These are phyloP conservation scores for Proliferodiscus dingleyae DNA, from an alignment of 2,329 filamentous ascomycete genomes.

Conservation along the genomic window DNA sequence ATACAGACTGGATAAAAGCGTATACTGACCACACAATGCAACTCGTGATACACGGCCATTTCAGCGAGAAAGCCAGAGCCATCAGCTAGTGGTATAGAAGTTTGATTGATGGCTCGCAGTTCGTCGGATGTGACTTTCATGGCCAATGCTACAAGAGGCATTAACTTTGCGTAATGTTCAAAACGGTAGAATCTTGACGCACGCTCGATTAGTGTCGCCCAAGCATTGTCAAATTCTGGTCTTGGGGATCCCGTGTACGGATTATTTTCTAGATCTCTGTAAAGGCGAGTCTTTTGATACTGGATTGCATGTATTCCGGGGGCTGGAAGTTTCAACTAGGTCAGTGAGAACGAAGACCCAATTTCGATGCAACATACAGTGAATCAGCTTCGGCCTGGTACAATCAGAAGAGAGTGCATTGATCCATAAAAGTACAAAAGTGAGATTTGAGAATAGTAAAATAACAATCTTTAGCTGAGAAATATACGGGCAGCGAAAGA, in stretches of 20 bases:
- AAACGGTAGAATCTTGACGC: not conserved
- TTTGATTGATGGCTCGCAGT: conserved; percentile 57
- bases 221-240: conserved; percentile 8
- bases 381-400: not conserved
- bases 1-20: not conserved
- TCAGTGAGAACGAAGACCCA: not conserved
- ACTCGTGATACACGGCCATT: conserved; percentile 7
- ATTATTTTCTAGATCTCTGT: conserved; percentile 5
- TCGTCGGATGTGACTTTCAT: conserved; percentile 66
- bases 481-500: not conserved
- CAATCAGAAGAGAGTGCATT: not conserved
- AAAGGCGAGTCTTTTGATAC: not conserved
- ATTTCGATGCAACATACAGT: not conserved
- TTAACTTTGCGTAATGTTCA: not conserved
- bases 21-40: conserved; percentile 6
- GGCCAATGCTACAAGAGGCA: conserved; percentile 1
- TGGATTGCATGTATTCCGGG: not conserved
- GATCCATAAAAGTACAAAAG: not conserved
- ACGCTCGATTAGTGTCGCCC: conserved; percentile 1
- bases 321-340: not conserved
- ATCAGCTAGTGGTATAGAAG: conserved; percentile 5
- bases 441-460: not conserved
- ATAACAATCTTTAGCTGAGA: not conserved
- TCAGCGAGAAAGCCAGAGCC: conserved; percentile 9
- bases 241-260: conserved; percentile 5